These are phyloP conservation scores for Claviceps maximensis DNA, from an alignment of 2,329 filamentous ascomycete species.

Conservation along the genomic window DNA sequence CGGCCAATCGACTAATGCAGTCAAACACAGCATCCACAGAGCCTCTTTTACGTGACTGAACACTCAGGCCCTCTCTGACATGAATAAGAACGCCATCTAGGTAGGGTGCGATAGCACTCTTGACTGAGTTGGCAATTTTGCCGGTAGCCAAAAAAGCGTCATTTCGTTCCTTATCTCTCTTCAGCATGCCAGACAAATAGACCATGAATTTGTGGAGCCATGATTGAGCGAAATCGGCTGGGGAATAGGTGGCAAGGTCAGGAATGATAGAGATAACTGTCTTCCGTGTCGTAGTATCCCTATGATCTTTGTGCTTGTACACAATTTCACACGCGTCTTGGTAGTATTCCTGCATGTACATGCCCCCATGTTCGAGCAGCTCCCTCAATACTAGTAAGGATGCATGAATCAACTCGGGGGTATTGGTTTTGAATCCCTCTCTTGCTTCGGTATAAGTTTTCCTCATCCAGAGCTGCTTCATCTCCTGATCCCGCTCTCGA, in stretches of 20 bases:
- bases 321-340: slow-evolving; percentile 87
- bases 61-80: slow-evolving; percentile 77
- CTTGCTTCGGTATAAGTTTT: slow-evolving; percentile 83
- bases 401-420: slow-evolving; percentile 84
- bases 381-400: slow-evolving; percentile 87
- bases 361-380: slow-evolving; percentile 83
- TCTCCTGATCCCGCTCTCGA: slow-evolving; percentile 75
- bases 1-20: slow-evolving; percentile 91
- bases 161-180: slow-evolving; percentile 88
- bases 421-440: slow-evolving; percentile 63
- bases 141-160: slow-evolving; percentile 93
- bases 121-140: slow-evolving; percentile 90
- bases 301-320: slow-evolving; percentile 82
- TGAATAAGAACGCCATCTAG: slow-evolving; percentile 88
- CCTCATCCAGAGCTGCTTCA: slow-evolving; percentile 77
- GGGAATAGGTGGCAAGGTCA: slow-evolving; percentile 82
- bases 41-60: slow-evolving; percentile 56
- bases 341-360: slow-evolving; percentile 98
- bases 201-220: slow-evolving; percentile 97
- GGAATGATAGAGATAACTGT: slow-evolving; percentile 88
- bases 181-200: slow-evolving; percentile 83
- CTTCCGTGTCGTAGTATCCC: slow-evolving; percentile 73
- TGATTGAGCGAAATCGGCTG: slow-evolving; percentile 72
- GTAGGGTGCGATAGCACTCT: slow-evolving; percentile 88
- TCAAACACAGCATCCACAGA: slow-evolving; percentile 78